Conservation (phyloP, 108 stramenopile genomes). For the Skeletonema potamos region DNA sequence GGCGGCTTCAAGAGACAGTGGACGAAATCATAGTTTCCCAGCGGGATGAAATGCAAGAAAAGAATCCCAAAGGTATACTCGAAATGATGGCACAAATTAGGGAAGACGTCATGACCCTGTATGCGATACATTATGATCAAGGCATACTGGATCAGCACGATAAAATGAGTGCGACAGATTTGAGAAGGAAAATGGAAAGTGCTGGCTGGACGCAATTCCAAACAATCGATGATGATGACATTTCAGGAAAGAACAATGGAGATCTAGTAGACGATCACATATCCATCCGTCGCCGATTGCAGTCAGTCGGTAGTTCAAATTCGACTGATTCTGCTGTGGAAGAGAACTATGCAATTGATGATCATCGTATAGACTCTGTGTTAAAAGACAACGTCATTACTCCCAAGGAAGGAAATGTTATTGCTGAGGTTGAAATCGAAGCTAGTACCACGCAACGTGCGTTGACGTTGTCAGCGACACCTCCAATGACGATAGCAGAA, state of each 20-base stretch:
- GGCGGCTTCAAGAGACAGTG: constrained; percentile 35
- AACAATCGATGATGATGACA: constrained; percentile 21
- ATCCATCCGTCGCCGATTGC: neutral
- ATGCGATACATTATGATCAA: constrained; percentile 20
- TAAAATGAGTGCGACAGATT: neutral
- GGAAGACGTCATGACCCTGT: constrained; percentile 47
- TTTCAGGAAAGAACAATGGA: neutral
- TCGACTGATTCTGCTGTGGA: neutral
- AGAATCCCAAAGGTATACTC: neutral
- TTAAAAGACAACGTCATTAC: neutral
- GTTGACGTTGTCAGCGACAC: neutral
- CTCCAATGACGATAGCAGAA: neutral
- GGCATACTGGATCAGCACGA: constrained; percentile 1
- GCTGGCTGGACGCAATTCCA: constrained; percentile 36
- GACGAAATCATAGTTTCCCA: neutral
- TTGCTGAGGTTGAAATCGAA: neutral
- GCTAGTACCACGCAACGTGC: neutral
- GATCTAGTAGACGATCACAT: neutral
- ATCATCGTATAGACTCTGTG: neutral
- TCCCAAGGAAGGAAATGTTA: no score
- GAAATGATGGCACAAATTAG: constrained; percentile 39
- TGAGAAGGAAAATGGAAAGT: constrained; percentile 9
- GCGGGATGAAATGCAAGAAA: neutral
- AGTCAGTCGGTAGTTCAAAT: neutral
- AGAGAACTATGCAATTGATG: neutral